Evolutionary conservation across 768 basidiomycete genomes (phyloP).

Genomic region (Lactarius evosmus): DNA sequence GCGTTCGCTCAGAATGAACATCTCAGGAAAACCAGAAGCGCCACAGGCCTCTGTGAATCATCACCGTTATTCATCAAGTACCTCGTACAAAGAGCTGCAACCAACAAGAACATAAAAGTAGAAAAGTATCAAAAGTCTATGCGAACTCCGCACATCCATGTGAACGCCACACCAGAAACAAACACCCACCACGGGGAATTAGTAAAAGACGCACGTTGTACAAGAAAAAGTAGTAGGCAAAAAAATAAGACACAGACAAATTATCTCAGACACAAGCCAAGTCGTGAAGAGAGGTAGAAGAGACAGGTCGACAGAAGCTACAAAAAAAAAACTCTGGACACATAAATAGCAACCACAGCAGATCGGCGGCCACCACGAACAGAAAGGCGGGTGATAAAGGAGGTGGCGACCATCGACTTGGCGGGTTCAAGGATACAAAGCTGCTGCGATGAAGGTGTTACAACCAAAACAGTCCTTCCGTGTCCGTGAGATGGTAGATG

Average conservation of each 20-base stretch:
- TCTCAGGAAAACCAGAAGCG: constrained; percentile 1
- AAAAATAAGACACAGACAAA: constrained; percentile 12
- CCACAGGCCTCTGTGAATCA: constrained; percentile 3
- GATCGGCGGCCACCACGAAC: constrained; percentile 15
- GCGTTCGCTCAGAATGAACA: not conserved
- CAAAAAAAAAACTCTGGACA: constrained; percentile 20
- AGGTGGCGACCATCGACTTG: constrained; percentile 17
- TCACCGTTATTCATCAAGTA: constrained; percentile 19
- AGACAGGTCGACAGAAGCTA: constrained; percentile 22
- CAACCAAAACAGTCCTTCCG: constrained; percentile 27
- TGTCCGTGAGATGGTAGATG: constrained; percentile 29
- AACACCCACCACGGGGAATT: constrained; percentile 9
- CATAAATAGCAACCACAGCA: constrained; percentile 21
- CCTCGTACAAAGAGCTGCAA: constrained; percentile 16
- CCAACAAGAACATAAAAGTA: constrained; percentile 5
- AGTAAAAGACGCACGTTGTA: constrained; percentile 18
- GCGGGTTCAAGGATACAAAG: constrained; percentile 24
- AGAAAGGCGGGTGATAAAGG: not conserved
- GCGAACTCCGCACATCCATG: constrained; percentile 2
- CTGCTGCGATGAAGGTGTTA: constrained; percentile 19
- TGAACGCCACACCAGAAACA: not conserved
- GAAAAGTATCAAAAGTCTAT: constrained; percentile 12
- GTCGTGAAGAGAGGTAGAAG: constrained; percentile 10
- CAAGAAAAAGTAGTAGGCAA: constrained; percentile 11
- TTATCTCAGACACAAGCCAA: constrained; percentile 10